Base-by-base conservation (phyloP, 164 flowering plant species). In the Umbilicus rupestris region DNA sequence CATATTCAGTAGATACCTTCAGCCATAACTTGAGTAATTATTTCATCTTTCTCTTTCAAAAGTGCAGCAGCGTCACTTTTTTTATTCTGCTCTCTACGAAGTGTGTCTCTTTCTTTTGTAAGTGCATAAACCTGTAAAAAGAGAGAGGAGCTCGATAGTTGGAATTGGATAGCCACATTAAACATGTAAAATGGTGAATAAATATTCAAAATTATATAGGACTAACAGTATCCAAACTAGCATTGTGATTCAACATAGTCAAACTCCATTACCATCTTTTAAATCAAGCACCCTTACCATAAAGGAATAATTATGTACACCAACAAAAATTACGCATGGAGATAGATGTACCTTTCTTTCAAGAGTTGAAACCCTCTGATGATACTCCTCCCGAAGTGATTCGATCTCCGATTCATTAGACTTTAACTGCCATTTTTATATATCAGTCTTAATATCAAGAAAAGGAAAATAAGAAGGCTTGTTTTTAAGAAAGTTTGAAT, bases 31-130 rank as follows among this genome's bases (percentile, higher is more conserved):
- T 95, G 99, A 79, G 46, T 95, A 63, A 95, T 95, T 50, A 95
- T 95, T 78, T 95, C 99, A 82, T 95, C 99, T 73, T 92, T 95
- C 78, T 95, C 99, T 80, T 95, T 95, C 81, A 95, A 69, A 73
- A 92, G 97, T 70, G 87, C 94, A 74, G 99, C 91, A 31, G 92
- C 97, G 78, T 92, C 97, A 81, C 91, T 92, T 79, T 87, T 90
- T 73, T 71, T 90, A 73, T 57, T 92, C 73, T 95, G 99, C 80
- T 95, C 99, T 76, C 97, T 84, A 60, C 97, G 74, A 65, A 95
- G 82, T 64, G 99, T 87, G 81, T 95, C 99, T 74, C 97, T 87
- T 81, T 92, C 99, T 81, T 75, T 90, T 14, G 97, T 90, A 69
- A 95, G 96, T 77, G 94, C 89, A 88, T 92, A 95, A 28, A 92